A percentile compares a stretch with the other conserved stretches of the same genome.
Evolutionary conservation across 768 basidiomycete genomes (phyloP).

Genomic region (Collybiopsis luxurians): DNA sequence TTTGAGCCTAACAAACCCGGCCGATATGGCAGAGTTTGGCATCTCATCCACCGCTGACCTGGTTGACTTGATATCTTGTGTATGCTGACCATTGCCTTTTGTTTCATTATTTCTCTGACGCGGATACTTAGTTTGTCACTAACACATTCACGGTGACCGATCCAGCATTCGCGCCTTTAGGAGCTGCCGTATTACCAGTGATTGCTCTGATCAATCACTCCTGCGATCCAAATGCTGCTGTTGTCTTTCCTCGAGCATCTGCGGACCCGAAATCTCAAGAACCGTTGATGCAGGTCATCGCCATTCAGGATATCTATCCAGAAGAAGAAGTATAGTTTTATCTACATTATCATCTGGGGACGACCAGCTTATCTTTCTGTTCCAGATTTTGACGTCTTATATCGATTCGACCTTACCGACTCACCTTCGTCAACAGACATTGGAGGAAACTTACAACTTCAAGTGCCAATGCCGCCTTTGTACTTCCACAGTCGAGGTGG

Average conservation of each 20-base stretch:
- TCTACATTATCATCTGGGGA: too few species aligned
- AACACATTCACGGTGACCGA: conserved; percentile 89
- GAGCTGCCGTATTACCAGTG: conserved; percentile 78
- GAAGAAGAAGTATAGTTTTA: conserved; percentile 63
- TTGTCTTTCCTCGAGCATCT: conserved; percentile 78
- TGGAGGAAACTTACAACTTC: conserved; percentile 79
- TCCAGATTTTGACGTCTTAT: conserved; percentile 77
- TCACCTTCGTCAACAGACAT: conserved; percentile 46
- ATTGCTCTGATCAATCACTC: conserved; percentile 87
- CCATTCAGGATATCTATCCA: conserved; percentile 57
- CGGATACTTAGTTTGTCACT: conserved; percentile 67
- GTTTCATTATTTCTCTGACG: background rate
- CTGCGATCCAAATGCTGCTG: conserved; percentile 82
- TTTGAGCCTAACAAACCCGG: conserved; percentile 55
- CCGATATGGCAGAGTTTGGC: conserved; percentile 57
- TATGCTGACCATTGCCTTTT: conserved; percentile 20
- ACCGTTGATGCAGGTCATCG: conserved; percentile 70
- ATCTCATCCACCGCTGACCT: conserved; percentile 59
- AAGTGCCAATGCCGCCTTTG: conserved; percentile 69
- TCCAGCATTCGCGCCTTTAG: conserved; percentile 75
- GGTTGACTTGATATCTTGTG: conserved; percentile 70
- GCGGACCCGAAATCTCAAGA: conserved; percentile 35
- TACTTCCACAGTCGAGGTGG: conserved; percentile 28
- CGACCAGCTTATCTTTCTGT: background rate
- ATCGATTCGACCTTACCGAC: conserved; percentile 79